Conservation (phyloP, 169 alveolate species). For the Plasmodium chabaudi region DNA sequence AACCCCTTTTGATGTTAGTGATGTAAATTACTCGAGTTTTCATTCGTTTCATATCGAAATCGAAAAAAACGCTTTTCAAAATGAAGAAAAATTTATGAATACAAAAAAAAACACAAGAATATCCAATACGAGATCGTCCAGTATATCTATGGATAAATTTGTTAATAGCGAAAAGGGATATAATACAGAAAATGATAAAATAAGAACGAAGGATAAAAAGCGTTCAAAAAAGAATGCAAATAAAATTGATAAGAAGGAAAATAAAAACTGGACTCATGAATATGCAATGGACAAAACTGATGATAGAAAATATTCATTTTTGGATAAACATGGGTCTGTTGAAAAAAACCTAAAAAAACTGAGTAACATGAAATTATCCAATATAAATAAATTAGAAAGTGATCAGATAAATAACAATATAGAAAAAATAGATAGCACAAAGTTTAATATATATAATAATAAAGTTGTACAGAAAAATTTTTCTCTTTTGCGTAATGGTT, state of each 20-base stretch:
- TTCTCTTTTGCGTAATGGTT: slow-evolving; percentile 52
- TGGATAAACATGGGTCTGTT: background rate
- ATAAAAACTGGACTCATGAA: background rate
- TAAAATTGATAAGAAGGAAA: background rate
- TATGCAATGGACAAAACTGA: background rate
- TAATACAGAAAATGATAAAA: background rate
- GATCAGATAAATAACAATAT: slow-evolving; percentile 18
- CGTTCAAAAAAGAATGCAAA: background rate
- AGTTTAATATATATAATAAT: slow-evolving; percentile 48
- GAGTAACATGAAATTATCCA: background rate
- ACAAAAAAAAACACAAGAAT: background rate
- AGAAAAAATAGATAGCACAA: slow-evolving; percentile 7
- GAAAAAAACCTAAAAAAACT: background rate
- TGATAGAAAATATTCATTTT: background rate
- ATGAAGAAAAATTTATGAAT: background rate
- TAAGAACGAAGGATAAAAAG: background rate
- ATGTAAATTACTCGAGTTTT: slow-evolving; percentile 38
- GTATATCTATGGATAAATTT: background rate
- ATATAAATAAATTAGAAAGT: slow-evolving; percentile 7
- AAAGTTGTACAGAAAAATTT: slow-evolving; percentile 50
- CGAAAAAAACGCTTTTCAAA: slow-evolving; percentile 3
- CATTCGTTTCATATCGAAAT: slow-evolving; percentile 16
- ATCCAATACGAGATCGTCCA: background rate
- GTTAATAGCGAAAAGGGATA: background rate
- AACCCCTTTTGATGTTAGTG: slow-evolving; percentile 51